These are phyloP conservation scores for Nepenthes alata DNA, from an alignment of 179 eudicot species.

Conservation along the genomic window DNA sequence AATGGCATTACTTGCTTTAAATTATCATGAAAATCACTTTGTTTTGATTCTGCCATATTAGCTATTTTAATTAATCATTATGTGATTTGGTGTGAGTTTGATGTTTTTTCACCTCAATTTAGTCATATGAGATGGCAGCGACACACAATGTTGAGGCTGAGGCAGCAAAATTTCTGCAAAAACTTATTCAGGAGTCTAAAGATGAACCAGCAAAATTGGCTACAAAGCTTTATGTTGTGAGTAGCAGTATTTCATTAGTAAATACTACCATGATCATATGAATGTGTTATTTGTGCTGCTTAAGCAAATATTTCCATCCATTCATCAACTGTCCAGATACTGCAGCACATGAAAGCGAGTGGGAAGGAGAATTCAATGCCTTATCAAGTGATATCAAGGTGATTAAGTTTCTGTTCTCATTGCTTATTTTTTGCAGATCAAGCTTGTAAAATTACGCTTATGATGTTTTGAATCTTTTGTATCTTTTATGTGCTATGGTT, in stretches of 20 bases:
- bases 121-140: slow-evolving; percentile 37
- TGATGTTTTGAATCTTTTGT: too few species aligned
- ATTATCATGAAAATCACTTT: too few species aligned
- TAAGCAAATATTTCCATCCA: background rate
- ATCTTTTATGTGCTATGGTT: too few species aligned
- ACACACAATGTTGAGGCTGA: slow-evolving; percentile 82
- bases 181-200: slow-evolving; percentile 90
- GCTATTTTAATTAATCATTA: too few species aligned
- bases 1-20: too few species aligned
- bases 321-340: slow-evolving; percentile 35
- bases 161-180: slow-evolving; percentile 92
- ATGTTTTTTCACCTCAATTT: background rate
- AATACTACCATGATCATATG: background rate
- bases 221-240: slow-evolving; percentile 78
- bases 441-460: too few species aligned
- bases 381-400: slow-evolving; percentile 96
- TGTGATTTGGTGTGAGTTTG: too few species aligned
- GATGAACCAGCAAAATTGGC: slow-evolving; percentile 95
- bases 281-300: too few species aligned
- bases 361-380: slow-evolving; percentile 97
- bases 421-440: too few species aligned
- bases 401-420: slow-evolving; percentile 5
- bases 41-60: too few species aligned
- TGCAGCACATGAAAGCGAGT: slow-evolving; percentile 95
- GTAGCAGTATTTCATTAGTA: slow-evolving; percentile 9